Evolutionary conservation across 169 alveolate genomes (phyloP), one percentile per base, ranked within the genome.

Genomic region (Babesia bigemina): DNA sequence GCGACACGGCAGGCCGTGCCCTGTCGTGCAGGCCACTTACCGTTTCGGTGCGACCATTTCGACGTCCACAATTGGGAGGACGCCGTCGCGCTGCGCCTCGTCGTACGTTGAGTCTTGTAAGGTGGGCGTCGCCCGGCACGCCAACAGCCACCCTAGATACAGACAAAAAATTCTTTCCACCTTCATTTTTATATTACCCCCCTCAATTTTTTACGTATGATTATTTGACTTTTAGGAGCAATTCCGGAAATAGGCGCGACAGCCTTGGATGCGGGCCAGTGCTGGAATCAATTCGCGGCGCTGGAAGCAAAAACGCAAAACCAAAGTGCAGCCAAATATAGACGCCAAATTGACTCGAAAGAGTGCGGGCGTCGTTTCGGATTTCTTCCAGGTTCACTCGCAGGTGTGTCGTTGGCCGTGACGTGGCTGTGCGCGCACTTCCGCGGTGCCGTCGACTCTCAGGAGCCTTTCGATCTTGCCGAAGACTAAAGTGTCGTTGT

Each of bases 1-100:
- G 55, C 22, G 28, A 7, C 50, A 53, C 29, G 9, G 45, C 7
- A 33, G 24, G 24, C 55, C 19, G 8, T 61, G 55, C 56, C 55
- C 24, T 33, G n/a, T 0, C 36, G 50, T 39, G 70, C 50, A 17
- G n/a, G 17, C 16, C 6, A 29, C 63, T n/a, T 13, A 81, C 88
- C 88, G 66, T 66, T 81, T 55, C 19, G 79, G 73, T 26, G 88
- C 53, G 19, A 71, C 53, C 84, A 81, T 72, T 81, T 81, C 83
- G n/a, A 81, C 84, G 52, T 81, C 84, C 17, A 81, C 72, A 10
- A 76, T 24, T 45, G 88, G 88, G 70, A 81, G 61, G 72, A 48
- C 56, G 62, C 84, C 88, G 75, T 81, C 88, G 24, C 65, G 76
- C 67, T 67, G 22, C 56, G n/a, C 58, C 65, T 67, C 76, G 56